Percentiles rank a stretch among this genome's conserved stretches.
Evolutionary conservation across 2,329 filamentous ascomycete species (phyloP).

Genomic region (Botryosphaeria dothidea): DNA sequence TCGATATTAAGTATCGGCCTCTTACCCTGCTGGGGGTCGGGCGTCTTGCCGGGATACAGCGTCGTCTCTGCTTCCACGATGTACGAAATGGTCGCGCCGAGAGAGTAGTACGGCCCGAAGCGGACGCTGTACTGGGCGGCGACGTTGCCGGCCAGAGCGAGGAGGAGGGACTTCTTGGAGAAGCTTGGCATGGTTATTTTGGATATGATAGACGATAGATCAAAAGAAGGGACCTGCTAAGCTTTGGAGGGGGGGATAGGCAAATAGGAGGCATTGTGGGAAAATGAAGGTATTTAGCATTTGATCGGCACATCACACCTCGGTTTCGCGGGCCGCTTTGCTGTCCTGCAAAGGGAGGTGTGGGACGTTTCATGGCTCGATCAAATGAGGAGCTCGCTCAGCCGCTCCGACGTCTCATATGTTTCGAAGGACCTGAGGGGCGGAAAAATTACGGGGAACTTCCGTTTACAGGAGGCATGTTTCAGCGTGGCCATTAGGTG

Average conservation of each 20-base stretch:
- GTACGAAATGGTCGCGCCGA: constrained; percentile 42
- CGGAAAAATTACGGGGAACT: neutral
- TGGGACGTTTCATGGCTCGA: neutral
- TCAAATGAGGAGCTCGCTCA: neutral
- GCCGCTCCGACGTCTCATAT: neutral
- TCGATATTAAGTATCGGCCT: no score
- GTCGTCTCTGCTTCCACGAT: constrained; percentile 50
- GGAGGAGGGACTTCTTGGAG: constrained; percentile 20
- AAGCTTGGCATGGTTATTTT: constrained; percentile 1
- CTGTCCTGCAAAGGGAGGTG: neutral
- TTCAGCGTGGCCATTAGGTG: neutral
- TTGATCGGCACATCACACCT: neutral
- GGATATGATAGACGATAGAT: neutral
- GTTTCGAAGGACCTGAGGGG: neutral
- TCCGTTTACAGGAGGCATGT: constrained; percentile 1
- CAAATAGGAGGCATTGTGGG: neutral
- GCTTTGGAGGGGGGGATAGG: neutral
- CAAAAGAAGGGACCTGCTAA: neutral
- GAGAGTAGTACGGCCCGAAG: constrained; percentile 32
- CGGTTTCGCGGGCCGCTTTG: neutral
- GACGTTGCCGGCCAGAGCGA: constrained; percentile 21
- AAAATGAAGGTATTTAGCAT: neutral
- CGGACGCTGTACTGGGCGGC: constrained; percentile 22
- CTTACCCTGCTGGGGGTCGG: constrained; percentile 34
- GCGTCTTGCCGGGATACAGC: constrained; percentile 43